These are phyloP conservation scores for Mucor irregularis DNA, from an alignment of 371 early-diverging fungal genomes.

Conservation along the genomic window DNA sequence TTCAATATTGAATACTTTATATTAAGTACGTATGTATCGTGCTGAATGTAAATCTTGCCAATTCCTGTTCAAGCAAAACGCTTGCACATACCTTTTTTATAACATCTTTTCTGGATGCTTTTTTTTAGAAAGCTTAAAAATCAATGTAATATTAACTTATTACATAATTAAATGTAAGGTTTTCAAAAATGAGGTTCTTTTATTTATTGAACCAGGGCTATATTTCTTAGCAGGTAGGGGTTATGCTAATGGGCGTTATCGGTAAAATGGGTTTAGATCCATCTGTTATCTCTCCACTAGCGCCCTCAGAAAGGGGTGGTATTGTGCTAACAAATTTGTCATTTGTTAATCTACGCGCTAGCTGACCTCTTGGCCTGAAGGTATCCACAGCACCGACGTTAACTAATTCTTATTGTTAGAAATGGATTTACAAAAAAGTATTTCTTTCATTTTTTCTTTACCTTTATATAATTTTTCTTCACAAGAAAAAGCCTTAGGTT, in stretches of 20 bases:
- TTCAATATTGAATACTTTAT: no score
- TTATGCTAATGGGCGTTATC: conserved; percentile 12
- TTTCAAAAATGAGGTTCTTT: not conserved
- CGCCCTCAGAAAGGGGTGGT: conserved; percentile 23
- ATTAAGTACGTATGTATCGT: no score
- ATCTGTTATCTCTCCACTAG: conserved; percentile 49
- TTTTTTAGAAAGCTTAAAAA: no score
- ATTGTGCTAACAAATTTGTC: conserved; percentile 15
- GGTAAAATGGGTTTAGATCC: conserved; percentile 28
- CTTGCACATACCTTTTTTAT: no score
- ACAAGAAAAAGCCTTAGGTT: conserved; percentile 93
- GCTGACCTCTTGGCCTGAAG: conserved; percentile 62
- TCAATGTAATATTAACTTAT: no score
- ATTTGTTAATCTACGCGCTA: conserved; percentile 16
- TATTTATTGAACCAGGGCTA: not conserved
- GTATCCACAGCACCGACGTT: conserved; percentile 89
- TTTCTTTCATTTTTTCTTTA: not conserved
- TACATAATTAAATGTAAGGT: no score
- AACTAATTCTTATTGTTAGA: no score
- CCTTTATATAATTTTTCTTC: conserved; percentile 82
- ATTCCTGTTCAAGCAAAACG: no score
- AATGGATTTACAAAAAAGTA: not conserved
- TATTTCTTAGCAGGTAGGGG: not conserved
- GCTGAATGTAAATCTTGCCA: no score
- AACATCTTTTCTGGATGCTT: no score